Evolutionary conservation across 2,329 filamentous ascomycete species (phyloP), one percentile per base, ranked within the genome.

Genomic region (Polychaeton citri): DNA sequence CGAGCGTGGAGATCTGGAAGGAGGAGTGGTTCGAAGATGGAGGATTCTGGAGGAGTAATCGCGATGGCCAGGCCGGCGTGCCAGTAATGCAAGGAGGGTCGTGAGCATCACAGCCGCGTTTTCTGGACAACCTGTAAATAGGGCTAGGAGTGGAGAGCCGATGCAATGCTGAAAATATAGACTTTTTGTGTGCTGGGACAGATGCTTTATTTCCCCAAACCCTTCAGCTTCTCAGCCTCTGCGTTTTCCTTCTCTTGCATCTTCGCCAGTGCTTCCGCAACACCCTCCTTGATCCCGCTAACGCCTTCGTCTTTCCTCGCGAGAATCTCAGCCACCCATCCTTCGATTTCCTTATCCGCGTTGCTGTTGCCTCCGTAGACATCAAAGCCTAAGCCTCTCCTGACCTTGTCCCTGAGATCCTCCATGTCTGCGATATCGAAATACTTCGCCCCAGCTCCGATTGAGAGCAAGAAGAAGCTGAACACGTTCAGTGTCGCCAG

Each of bases 1-100:
- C 72, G 37, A 76, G 70, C 45, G 84, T 84, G n/a, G 90, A 98
- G 65, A 79, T 98, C 30, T 95, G 88, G 88, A 95, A 95, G 63
- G 67, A 76, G 45, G 88, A 96, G 63, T 81, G 85, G 56, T 95
- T 95, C 65, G 79, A 76, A 16, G 79, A 81, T 43, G 82, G 78
- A 12, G 68, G 71, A 5, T 71, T 90, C 31, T 95, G 87, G 87
- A 78, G 85, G 61, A 84, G 82, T 41, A 95, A 95, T 61, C 64
- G 79, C 44, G 86, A 93, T 60, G 81, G 81, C 7, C 64, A 67
- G 40, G 59, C 63, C 33, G 79, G 76, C 5, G 63, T 54, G 24
- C 46, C 48, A 18, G 52, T 39, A 49, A 55, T 19, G 52, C 53
- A 33, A n/a, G 32, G 24, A 28, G 24, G 12, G 24, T 7, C 24